These are phyloP conservation scores for Akanthomyces uredinophilus DNA, from an alignment of 2,329 filamentous ascomycete species.

Conservation along the genomic window DNA sequence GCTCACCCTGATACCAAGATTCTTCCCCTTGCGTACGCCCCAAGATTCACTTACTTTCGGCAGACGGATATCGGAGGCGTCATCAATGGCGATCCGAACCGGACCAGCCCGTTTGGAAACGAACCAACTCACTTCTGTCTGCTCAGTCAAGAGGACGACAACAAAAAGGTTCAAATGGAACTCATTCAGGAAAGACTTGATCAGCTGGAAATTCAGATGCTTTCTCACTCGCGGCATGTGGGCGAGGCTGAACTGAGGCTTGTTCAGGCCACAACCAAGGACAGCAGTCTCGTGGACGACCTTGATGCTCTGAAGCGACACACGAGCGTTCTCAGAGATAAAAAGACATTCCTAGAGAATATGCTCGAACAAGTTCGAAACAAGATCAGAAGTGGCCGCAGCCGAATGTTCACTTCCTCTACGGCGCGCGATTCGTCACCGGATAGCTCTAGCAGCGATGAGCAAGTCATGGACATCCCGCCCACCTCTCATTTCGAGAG, in stretches of 20 bases:
- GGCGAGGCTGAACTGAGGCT: slow-evolving; percentile 69
- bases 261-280: slow-evolving; percentile 45
- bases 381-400: slow-evolving; percentile 28
- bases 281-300: slow-evolving; percentile 49
- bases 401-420: slow-evolving; percentile 20
- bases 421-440: background rate
- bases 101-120: slow-evolving; percentile 84
- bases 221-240: slow-evolving; percentile 65
- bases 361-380: slow-evolving; percentile 49
- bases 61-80: slow-evolving; percentile 87
- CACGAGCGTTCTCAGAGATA: slow-evolving; percentile 51
- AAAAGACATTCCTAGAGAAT: slow-evolving; percentile 52
- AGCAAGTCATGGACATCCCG: slow-evolving; percentile 57
- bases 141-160: slow-evolving; percentile 87
- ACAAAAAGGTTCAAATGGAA: slow-evolving; percentile 79
- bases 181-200: slow-evolving; percentile 77
- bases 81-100: slow-evolving; percentile 72
- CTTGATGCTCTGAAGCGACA: slow-evolving; percentile 57
- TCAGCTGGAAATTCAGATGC: slow-evolving; percentile 72
- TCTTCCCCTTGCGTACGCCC: slow-evolving; percentile 82
- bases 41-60: slow-evolving; percentile 94
- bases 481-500: slow-evolving; percentile 77
- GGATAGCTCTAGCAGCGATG: slow-evolving; percentile 17
- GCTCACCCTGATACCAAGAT: slow-evolving; percentile 92
- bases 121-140: slow-evolving; percentile 93